Evolutionary conservation across 1,284 basidiomycete genomes (phyloP).

Genomic region (Ustilago sp.): DNA sequence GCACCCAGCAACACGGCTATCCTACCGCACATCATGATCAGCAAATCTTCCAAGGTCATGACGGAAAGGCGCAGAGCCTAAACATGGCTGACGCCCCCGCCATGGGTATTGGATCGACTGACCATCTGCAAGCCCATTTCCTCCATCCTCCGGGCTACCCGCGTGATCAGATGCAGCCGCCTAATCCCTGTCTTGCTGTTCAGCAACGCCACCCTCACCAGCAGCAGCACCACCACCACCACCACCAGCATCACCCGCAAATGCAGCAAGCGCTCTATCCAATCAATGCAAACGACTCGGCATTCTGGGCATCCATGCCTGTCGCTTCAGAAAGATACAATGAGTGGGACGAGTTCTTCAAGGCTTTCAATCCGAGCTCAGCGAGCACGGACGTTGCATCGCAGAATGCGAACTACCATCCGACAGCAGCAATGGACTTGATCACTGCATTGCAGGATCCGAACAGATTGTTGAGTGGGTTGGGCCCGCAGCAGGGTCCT

Average conservation of each 20-base stretch:
- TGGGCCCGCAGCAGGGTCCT: constrained; percentile 15
- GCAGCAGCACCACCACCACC: constrained; percentile 3
- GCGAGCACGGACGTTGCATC: constrained; percentile 1
- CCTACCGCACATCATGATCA: not conserved
- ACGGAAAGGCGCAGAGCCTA: not conserved
- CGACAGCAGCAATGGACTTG: constrained; percentile 35
- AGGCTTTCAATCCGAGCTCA: constrained; percentile 22
- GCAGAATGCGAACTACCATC: constrained; percentile 26
- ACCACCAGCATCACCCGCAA: constrained; percentile 15
- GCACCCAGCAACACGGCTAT: not conserved
- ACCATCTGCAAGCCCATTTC: constrained; percentile 10
- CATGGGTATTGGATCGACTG: not conserved
- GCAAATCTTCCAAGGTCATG: not conserved
- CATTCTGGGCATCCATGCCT: constrained; percentile 49
- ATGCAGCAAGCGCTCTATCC: constrained; percentile 16
- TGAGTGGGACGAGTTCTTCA: constrained; percentile 49
- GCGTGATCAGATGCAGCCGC: constrained; percentile 8
- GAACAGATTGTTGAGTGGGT: constrained; percentile 33
- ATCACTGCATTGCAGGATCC: constrained; percentile 50
- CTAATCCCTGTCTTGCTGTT: not conserved
- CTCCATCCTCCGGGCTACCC: not conserved
- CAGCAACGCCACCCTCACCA: constrained; percentile 1
- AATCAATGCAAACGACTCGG: constrained; percentile 40
- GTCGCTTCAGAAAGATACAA: constrained; percentile 37
- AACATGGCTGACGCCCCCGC: not conserved